A percentile compares a stretch with the other conserved stretches of the same genome.
phyloP scores from a whole-genome alignment of 352 stramenopile genomes.

The Phytophthora constricta region DNA sequence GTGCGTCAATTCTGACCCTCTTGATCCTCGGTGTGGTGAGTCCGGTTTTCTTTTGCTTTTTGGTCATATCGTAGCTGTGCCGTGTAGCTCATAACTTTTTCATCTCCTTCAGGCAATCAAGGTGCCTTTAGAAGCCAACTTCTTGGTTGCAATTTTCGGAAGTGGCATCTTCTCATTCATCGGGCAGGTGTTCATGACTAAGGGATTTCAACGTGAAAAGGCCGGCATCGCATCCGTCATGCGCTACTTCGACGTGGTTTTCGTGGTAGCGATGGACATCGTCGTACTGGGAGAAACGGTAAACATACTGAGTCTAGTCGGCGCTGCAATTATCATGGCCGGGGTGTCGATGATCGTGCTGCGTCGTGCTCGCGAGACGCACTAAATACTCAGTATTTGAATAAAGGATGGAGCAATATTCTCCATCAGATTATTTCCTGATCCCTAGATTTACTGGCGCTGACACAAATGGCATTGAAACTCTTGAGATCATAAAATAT shows the following conservation, averaged over 20 bases:
- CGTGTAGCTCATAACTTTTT: too few relatives aligned
- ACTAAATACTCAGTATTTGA: too few relatives aligned
- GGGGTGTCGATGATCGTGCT: conserved; percentile 39
- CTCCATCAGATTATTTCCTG: too few relatives aligned
- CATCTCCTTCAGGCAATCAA: conserved; percentile 16
- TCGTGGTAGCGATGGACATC: conserved; percentile 48
- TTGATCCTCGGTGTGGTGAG: conserved; percentile 37
- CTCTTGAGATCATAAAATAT: too few relatives aligned
- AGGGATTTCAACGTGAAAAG: conserved; percentile 50
- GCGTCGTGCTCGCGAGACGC: conserved; percentile 19
- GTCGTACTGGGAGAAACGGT: conserved; percentile 35
- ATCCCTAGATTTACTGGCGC: too few relatives aligned
- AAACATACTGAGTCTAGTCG: conserved; percentile 34
- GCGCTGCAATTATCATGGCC: conserved; percentile 42
- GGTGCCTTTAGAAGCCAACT: conserved; percentile 21
- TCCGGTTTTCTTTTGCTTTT: background rate
- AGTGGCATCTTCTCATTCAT: conserved; percentile 48
- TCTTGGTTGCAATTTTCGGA: conserved; percentile 35
- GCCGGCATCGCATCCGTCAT: conserved; percentile 46
- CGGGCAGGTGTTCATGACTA: conserved; percentile 43
- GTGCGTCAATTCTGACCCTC: conserved; percentile 38
- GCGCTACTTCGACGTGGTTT: conserved; percentile 52
- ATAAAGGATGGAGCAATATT: too few relatives aligned
- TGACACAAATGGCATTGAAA: too few relatives aligned
- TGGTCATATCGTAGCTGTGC: background rate